These are phyloP conservation scores for Maudiozyma humilis DNA, from an alignment of 1,139 yeast genomes.

Conservation along the genomic window DNA sequence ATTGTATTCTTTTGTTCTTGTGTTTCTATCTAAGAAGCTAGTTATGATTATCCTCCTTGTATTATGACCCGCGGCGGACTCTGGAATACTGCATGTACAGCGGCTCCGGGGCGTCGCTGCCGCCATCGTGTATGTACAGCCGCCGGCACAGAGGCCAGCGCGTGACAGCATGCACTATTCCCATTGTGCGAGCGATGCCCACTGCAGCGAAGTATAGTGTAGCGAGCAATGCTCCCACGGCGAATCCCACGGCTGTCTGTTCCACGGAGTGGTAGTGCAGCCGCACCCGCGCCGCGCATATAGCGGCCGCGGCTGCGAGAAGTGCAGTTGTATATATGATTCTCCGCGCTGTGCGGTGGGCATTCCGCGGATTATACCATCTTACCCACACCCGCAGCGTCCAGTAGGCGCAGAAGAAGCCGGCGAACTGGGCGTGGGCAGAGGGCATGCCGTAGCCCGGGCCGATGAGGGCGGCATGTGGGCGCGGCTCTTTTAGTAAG, in stretches of 20 bases:
- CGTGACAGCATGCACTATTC: conserved; percentile 52
- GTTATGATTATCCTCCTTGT: too few relatives aligned
- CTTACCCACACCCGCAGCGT: conserved; percentile 42
- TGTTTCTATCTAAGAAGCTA: too few relatives aligned
- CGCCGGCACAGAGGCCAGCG: conserved; percentile 39
- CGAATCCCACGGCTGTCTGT: conserved; percentile 70
- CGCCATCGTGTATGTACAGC: conserved; percentile 51
- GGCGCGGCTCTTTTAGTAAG: conserved; percentile 64
- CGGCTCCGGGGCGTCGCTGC: neutral
- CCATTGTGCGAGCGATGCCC: conserved; percentile 48
- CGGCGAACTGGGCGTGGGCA: conserved; percentile 95
- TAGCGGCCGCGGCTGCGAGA: conserved; percentile 37
- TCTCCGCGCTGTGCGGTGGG: too few relatives aligned
- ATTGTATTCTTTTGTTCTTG: too few relatives aligned
- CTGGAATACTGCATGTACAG: neutral
- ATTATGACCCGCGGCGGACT: too few relatives aligned
- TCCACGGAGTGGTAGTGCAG: conserved; percentile 63
- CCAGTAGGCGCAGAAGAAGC: conserved; percentile 65
- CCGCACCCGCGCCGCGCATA: conserved; percentile 69
- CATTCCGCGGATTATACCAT: conserved; percentile 33
- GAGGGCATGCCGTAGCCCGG: conserved; percentile 92
- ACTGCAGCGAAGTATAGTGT: conserved; percentile 47
- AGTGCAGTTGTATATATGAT: conserved; percentile 12
- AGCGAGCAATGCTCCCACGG: conserved; percentile 56
- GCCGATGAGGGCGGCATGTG: conserved; percentile 37